phyloP scores from a whole-genome alignment of 2,329 filamentous ascomycete species.

The Colletotrichum simmondsii region DNA sequence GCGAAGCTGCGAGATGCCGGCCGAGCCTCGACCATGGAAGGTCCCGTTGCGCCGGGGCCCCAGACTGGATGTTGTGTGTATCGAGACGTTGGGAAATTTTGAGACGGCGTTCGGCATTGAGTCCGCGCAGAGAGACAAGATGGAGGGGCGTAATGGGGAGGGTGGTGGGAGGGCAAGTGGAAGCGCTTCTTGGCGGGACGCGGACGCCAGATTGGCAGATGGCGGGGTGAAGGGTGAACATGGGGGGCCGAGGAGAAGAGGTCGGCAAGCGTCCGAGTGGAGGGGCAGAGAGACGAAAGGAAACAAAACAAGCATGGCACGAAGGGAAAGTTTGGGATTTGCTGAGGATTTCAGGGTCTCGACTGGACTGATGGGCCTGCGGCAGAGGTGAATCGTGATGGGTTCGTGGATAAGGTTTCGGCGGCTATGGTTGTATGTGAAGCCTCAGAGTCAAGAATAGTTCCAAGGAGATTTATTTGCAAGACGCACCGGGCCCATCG shows the following conservation, averaged over 20 bases:
- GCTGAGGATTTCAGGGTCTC: neutral
- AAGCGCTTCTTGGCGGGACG: constrained; percentile 26
- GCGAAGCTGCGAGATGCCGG: neutral
- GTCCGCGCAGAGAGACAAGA: neutral
- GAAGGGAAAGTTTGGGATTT: neutral
- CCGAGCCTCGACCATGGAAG: neutral
- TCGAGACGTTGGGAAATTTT: neutral
- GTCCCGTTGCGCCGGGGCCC: constrained; percentile 1
- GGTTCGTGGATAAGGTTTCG: neutral
- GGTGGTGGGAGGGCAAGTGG: constrained; percentile 11
- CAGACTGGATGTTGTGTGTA: neutral
- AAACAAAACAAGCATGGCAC: neutral
- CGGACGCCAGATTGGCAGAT: neutral
- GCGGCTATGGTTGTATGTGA: neutral
- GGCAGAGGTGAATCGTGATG: neutral
- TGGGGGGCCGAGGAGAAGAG: neutral
- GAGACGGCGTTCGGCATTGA: constrained; percentile 25
- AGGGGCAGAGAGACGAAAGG: neutral
- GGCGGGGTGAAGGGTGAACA: constrained; percentile 5
- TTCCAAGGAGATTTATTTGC: neutral
- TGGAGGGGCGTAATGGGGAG: neutral
- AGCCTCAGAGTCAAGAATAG: neutral
- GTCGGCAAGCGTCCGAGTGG: neutral
- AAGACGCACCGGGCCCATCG: neutral
- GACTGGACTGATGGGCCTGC: neutral